A percentile compares a stretch with the other conserved stretches of the same genome.
These are phyloP conservation scores for Luzula sylvatica DNA, from an alignment of 176 grass and related monocot species.

Conservation along the genomic window DNA sequence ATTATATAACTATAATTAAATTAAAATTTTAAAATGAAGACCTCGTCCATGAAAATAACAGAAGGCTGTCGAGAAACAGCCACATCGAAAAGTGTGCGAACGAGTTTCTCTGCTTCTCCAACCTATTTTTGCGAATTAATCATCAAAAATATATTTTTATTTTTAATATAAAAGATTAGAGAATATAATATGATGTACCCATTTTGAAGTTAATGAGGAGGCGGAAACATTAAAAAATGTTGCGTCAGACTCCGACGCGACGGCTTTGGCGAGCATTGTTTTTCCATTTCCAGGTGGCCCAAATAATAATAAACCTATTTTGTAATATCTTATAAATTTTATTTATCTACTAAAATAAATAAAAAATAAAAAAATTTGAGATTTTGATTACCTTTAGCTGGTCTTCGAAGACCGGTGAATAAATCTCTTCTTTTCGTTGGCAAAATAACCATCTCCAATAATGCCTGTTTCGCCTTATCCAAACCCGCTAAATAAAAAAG, in stretches of 20 bases:
- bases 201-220: slow-evolving; percentile 94
- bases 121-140: slow-evolving; percentile 45
- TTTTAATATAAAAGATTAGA: slow-evolving; percentile 1
- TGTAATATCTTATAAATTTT: no score
- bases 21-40: slow-evolving; percentile 14
- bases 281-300: slow-evolving; percentile 94
- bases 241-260: slow-evolving; percentile 97
- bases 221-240: slow-evolving; percentile 97
- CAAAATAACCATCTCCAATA: slow-evolving; percentile 99
- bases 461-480: slow-evolving; percentile 91
- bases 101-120: slow-evolving; percentile 96
- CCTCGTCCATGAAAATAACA: slow-evolving; percentile 99
- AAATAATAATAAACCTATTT: slow-evolving; percentile 22
- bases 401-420: slow-evolving; percentile 81
- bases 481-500: slow-evolving; percentile 63
- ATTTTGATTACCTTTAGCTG: slow-evolving; percentile 90
- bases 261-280: slow-evolving; percentile 99
- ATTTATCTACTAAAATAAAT: no score
- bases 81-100: slow-evolving; percentile 87
- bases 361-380: slow-evolving; percentile 5
- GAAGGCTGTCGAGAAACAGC: slow-evolving; percentile 75
- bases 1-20: neutral
- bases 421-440: slow-evolving; percentile 91
- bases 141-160: neutral
- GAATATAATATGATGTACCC: slow-evolving; percentile 35